Conservation (phyloP, 2,329 filamentous ascomycete genomes). For the Rasamsonia emersonii region DNA sequence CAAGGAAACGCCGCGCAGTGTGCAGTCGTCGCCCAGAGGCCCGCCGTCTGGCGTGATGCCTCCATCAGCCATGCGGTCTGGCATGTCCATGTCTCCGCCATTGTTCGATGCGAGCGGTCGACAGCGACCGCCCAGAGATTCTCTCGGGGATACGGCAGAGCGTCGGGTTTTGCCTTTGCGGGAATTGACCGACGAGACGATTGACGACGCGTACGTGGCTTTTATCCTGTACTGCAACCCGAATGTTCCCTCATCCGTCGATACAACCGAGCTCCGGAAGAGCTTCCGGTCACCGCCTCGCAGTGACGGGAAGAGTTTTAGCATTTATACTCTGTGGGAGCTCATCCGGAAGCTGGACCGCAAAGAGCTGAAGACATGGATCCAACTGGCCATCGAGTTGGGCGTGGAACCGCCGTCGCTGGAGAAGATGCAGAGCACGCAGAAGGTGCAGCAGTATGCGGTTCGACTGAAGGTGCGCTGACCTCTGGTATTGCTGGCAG, state of each 20-base stretch:
- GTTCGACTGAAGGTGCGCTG: slow-evolving; percentile 71
- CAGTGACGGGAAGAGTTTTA: slow-evolving; percentile 81
- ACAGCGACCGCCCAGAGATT: slow-evolving; percentile 21
- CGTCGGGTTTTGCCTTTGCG: slow-evolving; percentile 53
- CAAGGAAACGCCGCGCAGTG: slow-evolving; percentile 28
- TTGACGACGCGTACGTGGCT: slow-evolving; percentile 72
- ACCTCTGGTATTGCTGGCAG: neutral
- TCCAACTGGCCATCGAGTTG: slow-evolving; percentile 74
- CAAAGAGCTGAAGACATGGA: slow-evolving; percentile 89
- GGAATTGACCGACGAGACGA: slow-evolving; percentile 58
- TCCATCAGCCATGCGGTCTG: slow-evolving; percentile 21
- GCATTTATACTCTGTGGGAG: slow-evolving; percentile 65
- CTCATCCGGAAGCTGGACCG: slow-evolving; percentile 69
- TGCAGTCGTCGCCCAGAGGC: slow-evolving; percentile 31
- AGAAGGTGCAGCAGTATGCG: slow-evolving; percentile 92
- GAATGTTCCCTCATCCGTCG: slow-evolving; percentile 58
- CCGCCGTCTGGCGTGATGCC: slow-evolving; percentile 20
- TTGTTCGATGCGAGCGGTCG: slow-evolving; percentile 21
- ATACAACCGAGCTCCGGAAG: slow-evolving; percentile 63
- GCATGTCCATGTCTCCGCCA: slow-evolving; percentile 34
- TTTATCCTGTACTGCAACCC: slow-evolving; percentile 93
- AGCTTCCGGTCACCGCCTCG: slow-evolving; percentile 72
- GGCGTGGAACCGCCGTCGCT: slow-evolving; percentile 77
- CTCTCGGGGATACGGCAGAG: slow-evolving; percentile 34
- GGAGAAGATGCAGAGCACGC: slow-evolving; percentile 77